Evolutionary conservation across 2,329 filamentous ascomycete species (phyloP).

Genomic region (Dothistroma pini): DNA sequence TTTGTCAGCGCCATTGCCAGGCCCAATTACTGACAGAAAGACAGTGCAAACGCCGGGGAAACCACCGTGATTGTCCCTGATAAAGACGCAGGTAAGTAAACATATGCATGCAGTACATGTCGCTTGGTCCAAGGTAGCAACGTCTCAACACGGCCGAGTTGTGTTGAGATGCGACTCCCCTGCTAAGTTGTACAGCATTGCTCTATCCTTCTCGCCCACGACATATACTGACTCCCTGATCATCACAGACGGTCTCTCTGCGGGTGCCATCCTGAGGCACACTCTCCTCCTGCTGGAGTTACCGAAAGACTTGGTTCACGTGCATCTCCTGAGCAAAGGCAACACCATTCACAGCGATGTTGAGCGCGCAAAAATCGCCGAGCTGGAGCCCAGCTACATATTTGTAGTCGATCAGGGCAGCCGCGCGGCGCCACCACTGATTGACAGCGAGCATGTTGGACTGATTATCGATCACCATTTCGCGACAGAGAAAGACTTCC

Average conservation of each 20-base stretch:
- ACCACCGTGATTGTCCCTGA: conserved; percentile 62
- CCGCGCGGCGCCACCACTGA: conserved; percentile 51
- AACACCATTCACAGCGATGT: conserved; percentile 54
- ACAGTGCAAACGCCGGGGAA: conserved; percentile 50
- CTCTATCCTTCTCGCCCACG: no score
- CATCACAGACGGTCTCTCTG: conserved; percentile 55
- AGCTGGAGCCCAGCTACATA: conserved; percentile 52
- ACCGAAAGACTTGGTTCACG: conserved; percentile 49
- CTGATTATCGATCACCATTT: conserved; percentile 66
- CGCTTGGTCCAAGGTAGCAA: no score
- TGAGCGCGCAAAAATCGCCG: conserved; percentile 52
- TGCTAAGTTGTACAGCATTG: no score
- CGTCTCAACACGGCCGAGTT: no score
- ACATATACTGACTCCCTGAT: no score
- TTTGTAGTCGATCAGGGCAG: conserved; percentile 66
- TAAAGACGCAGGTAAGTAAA: conserved; percentile 52
- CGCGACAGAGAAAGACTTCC: conserved; percentile 55
- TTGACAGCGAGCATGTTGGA: conserved; percentile 48
- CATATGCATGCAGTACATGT: no score
- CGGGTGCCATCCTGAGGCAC: conserved; percentile 60
- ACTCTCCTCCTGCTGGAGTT: conserved; percentile 60
- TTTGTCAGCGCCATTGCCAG: background rate
- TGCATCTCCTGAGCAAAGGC: conserved; percentile 60
- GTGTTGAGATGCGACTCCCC: no score
- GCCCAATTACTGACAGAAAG: conserved; percentile 9